Percentiles rank a stretch among this genome's conserved stretches.
Evolutionary conservation across 352 stramenopile species (phyloP).

Genomic region (Phytophthora tubulina): DNA sequence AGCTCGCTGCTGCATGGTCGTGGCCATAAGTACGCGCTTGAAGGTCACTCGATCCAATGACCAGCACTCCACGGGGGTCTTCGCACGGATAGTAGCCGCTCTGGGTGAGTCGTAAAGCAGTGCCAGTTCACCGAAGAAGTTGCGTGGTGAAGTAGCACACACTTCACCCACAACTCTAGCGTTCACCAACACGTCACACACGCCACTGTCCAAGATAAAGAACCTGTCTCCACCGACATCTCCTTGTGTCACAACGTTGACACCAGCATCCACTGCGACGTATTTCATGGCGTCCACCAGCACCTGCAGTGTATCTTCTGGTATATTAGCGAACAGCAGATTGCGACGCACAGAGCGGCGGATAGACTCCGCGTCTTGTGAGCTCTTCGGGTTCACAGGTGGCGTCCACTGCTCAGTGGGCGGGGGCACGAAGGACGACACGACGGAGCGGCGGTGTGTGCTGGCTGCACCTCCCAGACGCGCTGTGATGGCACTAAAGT

Average conservation of each 20-base stretch:
- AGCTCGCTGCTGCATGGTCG: constrained; percentile 70
- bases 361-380: constrained; percentile 61
- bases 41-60: constrained; percentile 84
- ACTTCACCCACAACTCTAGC: constrained; percentile 65
- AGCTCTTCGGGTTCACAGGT: constrained; percentile 63
- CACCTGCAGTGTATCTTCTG: constrained; percentile 70
- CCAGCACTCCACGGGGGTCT: constrained; percentile 86
- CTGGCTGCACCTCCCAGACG: constrained; percentile 48
- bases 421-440: constrained; percentile 64
- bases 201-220: constrained; percentile 92
- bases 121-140: constrained; percentile 94
- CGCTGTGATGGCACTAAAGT: constrained; percentile 53
- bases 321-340: constrained; percentile 74
- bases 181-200: constrained; percentile 79
- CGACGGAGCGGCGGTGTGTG: constrained; percentile 60
- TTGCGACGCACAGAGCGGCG: constrained; percentile 68
- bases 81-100: constrained; percentile 83
- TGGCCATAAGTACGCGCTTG: constrained; percentile 76
- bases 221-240: constrained; percentile 87
- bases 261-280: constrained; percentile 47
- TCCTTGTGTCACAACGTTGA: constrained; percentile 77
- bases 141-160: constrained; percentile 61
- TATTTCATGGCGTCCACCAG: constrained; percentile 83
- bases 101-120: constrained; percentile 93
- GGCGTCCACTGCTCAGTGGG: constrained; percentile 60